phyloP scores from a whole-genome alignment of 1,139 yeast species.

The Wickerhamomyces sp. region DNA sequence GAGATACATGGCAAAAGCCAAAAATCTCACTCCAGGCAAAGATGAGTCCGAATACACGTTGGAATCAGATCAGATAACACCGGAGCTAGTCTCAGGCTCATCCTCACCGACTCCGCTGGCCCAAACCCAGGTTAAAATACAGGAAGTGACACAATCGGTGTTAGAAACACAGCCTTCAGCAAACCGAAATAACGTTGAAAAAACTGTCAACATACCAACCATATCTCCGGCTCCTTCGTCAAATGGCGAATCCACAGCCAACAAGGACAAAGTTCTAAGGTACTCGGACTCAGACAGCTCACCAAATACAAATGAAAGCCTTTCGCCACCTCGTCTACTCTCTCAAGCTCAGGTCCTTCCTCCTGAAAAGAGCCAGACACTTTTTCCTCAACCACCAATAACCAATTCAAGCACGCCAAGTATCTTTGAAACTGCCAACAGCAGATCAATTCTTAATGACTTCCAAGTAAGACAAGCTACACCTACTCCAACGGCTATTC shows the following conservation, averaged over 20 bases:
- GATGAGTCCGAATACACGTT: neutral
- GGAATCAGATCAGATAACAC: neutral
- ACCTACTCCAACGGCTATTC: slow-evolving; percentile 8
- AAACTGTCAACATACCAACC: neutral
- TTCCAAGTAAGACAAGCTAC: slow-evolving; percentile 17
- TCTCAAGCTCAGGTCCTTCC: slow-evolving; percentile 21
- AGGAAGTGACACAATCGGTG: slow-evolving; percentile 1
- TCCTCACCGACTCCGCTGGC: neutral
- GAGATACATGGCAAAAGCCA: slow-evolving; percentile 20
- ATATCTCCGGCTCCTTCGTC: neutral
- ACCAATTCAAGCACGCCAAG: slow-evolving; percentile 1
- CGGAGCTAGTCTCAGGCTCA: neutral
- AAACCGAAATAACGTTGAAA: neutral
- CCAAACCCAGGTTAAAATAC: neutral
- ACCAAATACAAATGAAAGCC: slow-evolving; percentile 18
- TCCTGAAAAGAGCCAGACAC: slow-evolving; percentile 12
- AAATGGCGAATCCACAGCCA: neutral
- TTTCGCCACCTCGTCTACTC: slow-evolving; percentile 23
- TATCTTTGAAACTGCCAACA: slow-evolving; percentile 4
- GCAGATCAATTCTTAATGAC: slow-evolving; percentile 15
- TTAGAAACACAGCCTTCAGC: neutral
- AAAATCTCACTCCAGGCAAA: slow-evolving; percentile 7
- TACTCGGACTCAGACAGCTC: slow-evolving; percentile 23
- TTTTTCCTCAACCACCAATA: slow-evolving; percentile 1
- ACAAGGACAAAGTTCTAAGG: slow-evolving; percentile 15